Conservation (phyloP, 169 alveolate species). For the Plasmodium knowlesi region DNA sequence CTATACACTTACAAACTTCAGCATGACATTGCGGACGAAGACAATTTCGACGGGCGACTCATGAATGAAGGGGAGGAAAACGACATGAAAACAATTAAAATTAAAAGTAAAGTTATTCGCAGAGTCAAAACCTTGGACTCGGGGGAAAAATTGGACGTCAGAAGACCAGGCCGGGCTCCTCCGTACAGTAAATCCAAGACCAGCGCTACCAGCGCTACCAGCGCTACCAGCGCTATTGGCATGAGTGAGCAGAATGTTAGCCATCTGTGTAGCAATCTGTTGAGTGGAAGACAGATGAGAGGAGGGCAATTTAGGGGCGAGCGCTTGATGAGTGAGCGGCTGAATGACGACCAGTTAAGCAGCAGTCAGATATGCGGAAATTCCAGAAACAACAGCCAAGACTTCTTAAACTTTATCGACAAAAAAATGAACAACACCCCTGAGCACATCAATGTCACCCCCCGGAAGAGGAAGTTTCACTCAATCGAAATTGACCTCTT, state of each 20-base stretch:
- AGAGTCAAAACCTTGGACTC: conserved; percentile 35
- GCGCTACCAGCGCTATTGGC: neutral
- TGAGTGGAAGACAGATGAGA: neutral
- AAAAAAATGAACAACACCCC: conserved; percentile 35
- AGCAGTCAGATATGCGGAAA: neutral
- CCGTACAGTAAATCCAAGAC: conserved; percentile 18
- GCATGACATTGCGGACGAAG: conserved; percentile 14
- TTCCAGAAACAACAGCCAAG: conserved; percentile 4
- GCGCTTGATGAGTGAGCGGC: neutral
- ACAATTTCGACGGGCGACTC: neutral
- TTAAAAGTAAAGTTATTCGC: conserved; percentile 60
- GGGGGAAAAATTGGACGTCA: neutral
- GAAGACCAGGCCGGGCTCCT: neutral
- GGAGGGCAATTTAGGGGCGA: neutral
- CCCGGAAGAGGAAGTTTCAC: conserved; percentile 25
- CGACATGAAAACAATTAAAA: conserved; percentile 5
- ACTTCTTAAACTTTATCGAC: conserved; percentile 26
- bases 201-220: neutral
- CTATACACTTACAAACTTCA: conserved; percentile 31
- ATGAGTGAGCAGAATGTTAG: neutral
- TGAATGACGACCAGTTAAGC: neutral
- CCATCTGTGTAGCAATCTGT: neutral
- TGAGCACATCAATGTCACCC: conserved; percentile 19
- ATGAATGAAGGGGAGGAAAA: conserved; percentile 17
- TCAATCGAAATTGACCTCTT: conserved; percentile 46